Base-by-base conservation (phyloP, 2,329 filamentous ascomycete species). In the Dactylella cylindrospora region DNA sequence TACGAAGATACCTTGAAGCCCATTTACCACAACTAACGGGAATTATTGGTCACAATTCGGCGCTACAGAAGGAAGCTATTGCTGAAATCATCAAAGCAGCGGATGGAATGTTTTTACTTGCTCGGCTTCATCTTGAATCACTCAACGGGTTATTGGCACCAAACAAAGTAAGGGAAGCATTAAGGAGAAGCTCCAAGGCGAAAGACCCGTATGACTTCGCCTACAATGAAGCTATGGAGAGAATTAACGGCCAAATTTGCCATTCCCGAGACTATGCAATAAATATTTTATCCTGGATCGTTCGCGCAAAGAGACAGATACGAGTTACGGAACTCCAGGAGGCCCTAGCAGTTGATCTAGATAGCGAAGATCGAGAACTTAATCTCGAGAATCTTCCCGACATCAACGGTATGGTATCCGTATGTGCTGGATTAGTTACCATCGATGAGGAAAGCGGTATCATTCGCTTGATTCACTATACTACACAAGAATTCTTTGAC, bases 401-500 rank as follows among this genome's bases (percentile, higher is more conserved):
- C 3, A 13, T 32, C 7, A 5, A 40, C 15, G 9, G 19, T 19
- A 47, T 55, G 10, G n/a, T 55, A 3, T 55, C 41, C 9, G 53
- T 68, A 3, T 72, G 69, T 35, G 67, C 59, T 44, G 68, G 69
- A n/a, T 62, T 72, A 33, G 66, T 71, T 29, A 67, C 55, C 12
- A 47, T 71, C 5, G 69, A 71, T 46, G 44, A 68, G 23, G 59
- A 66, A 38, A 70, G 64, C 23, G 26, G 55, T 4, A 67, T 65
- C 15, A 65, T 71, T 9, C 64, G 67, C 1, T 65, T 71, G 33
- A 68, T 70, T 7, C 68, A 71, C 40, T 69, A 69, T 35, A 71
- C 70, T 5, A 65, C 68, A 8, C 67, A 71, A 45, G 67, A 71
- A 59, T 72, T 69, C 43, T 66, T 72, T n/a, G 19, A 46, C 7